Evolutionary conservation across 2,329 filamentous ascomycete genomes (phyloP).

Genomic region (Claviceps pazoutovae): DNA sequence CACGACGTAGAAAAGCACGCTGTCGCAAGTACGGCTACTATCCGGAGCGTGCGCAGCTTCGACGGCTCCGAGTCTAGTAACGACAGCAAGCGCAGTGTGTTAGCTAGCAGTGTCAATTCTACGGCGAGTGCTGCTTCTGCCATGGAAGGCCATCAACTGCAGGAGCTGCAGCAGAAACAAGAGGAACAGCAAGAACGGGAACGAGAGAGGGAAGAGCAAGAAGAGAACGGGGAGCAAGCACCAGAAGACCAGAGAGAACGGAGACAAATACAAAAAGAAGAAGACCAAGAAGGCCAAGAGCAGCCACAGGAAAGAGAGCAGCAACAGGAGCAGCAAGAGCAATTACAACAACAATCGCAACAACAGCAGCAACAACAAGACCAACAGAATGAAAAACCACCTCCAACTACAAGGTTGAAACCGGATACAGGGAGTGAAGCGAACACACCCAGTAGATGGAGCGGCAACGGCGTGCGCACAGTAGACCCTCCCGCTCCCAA

Average conservation of each 20-base stretch:
- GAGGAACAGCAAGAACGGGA: background rate
- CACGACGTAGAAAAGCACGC: slow-evolving; percentile 19
- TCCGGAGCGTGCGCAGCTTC: slow-evolving; percentile 43
- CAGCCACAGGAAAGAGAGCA: slow-evolving; percentile 4
- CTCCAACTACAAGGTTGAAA: slow-evolving; percentile 24
- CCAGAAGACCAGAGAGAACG: slow-evolving; percentile 10
- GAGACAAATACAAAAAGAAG: background rate
- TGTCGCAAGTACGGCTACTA: slow-evolving; percentile 28
- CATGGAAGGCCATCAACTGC: slow-evolving; percentile 18
- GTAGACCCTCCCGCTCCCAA: slow-evolving; percentile 17
- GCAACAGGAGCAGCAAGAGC: background rate
- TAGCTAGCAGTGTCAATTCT: slow-evolving; percentile 44
- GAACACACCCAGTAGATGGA: slow-evolving; percentile 18
- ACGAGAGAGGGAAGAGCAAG: background rate
- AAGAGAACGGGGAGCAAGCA: background rate
- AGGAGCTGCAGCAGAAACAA: background rate
- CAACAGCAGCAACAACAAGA: background rate
- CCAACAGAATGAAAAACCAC: slow-evolving; percentile 15
- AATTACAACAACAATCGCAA: background rate
- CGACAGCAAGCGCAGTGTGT: slow-evolving; percentile 34
- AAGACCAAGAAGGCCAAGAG: background rate
- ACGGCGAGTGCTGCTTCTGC: slow-evolving; percentile 33
- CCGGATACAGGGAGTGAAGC: slow-evolving; percentile 14
- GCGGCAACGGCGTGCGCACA: slow-evolving; percentile 16
- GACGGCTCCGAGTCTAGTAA: slow-evolving; percentile 35